A percentile compares a stretch with the other conserved stretches of the same genome.
Evolutionary conservation across 106 monocot species (phyloP).

Genomic region (Platanthera zijinensis): DNA sequence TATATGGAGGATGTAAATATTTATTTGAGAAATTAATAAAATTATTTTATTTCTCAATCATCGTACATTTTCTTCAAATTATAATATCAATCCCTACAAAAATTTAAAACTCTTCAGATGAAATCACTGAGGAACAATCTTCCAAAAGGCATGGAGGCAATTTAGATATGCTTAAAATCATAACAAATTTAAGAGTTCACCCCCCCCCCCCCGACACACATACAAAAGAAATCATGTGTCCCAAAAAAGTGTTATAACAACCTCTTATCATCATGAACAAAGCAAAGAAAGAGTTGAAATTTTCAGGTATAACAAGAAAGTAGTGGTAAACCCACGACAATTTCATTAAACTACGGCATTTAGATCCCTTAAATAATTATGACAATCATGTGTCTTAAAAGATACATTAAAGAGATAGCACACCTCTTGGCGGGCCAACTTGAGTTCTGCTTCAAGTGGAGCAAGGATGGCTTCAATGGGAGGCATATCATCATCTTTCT

Average conservation of each 20-base stretch:
- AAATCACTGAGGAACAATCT: neutral
- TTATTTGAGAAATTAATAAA: no score
- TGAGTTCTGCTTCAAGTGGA: constrained; percentile 90
- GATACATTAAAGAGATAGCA: neutral
- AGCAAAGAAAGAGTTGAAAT: neutral
- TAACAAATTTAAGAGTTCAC: neutral
- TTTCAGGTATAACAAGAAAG: neutral
- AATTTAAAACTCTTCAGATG: neutral
- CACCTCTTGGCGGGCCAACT: constrained; percentile 90
- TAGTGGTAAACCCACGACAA: neutral
- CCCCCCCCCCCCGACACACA: no score
- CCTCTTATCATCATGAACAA: neutral
- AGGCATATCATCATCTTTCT: constrained; percentile 99
- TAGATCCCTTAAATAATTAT: neutral
- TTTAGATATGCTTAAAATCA: neutral
- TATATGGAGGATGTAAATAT: no score
- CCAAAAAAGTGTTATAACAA: neutral
- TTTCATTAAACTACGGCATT: neutral
- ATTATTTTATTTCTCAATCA: no score
- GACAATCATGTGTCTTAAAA: neutral
- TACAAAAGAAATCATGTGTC: neutral
- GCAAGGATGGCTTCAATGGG: constrained; percentile 99
- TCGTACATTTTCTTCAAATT: no score
- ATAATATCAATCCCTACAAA: neutral
- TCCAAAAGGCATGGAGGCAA: neutral